Conservation (phyloP, 2,329 filamentous ascomycete genomes). For the Pseudogymnoascus pannorum region DNA sequence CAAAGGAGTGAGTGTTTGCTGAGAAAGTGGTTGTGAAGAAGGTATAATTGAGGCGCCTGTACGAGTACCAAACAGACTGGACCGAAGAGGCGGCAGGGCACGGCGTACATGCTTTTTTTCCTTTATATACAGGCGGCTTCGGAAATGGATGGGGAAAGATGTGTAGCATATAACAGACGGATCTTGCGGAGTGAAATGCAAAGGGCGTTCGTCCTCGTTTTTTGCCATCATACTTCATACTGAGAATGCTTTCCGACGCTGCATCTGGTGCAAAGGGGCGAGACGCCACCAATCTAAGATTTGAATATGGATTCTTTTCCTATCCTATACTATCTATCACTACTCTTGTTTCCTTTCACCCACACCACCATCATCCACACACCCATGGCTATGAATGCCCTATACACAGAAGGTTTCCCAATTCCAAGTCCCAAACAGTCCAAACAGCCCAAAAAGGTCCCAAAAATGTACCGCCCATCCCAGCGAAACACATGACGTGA, state of each 20-base stretch:
- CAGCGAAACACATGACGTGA: conserved; percentile 2
- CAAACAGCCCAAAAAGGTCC: neutral
- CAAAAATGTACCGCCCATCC: conserved; percentile 1
- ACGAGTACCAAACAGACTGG: conserved; percentile 2
- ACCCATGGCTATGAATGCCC: neutral
- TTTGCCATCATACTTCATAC: neutral
- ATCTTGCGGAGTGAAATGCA: neutral
- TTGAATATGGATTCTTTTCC: neutral
- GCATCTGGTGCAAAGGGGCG: neutral
- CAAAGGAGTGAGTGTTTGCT: conserved; percentile 31
- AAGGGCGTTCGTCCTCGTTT: neutral
- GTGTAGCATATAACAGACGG: neutral
- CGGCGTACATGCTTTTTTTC: neutral
- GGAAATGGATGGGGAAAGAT: neutral
- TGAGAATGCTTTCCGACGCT: neutral
- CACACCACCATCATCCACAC: neutral
- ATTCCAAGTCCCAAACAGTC: neutral
- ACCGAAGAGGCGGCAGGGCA: conserved; percentile 5
- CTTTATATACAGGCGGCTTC: neutral
- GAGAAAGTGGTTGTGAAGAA: neutral
- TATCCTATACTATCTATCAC: neutral
- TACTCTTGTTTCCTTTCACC: neutral
- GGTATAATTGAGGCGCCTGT: conserved; percentile 10
- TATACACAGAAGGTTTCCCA: neutral
- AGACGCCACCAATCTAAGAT: neutral